phyloP scores from a whole-genome alignment of 2,329 filamentous ascomycete species.

The Fusarium albidum region DNA sequence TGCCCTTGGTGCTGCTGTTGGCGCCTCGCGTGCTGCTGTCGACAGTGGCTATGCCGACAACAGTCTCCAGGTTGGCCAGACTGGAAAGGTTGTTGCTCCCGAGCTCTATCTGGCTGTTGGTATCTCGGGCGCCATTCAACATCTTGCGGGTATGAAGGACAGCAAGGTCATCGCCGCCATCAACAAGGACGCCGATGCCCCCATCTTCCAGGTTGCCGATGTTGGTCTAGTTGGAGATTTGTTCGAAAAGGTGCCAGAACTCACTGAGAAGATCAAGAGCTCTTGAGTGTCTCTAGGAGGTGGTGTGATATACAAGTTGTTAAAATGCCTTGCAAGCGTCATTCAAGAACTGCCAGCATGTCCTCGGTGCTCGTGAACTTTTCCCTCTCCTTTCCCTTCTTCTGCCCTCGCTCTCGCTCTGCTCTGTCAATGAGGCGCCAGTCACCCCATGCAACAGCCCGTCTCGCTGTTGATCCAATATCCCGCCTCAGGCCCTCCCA shows the following conservation, averaged over 20 bases:
- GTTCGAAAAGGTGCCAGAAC: constrained; percentile 93
- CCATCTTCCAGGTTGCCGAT: constrained; percentile 98
- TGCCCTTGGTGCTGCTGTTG: constrained; percentile 91
- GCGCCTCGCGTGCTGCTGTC: constrained; percentile 92
- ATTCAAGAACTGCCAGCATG: constrained; percentile 64
- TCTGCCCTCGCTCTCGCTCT: constrained; percentile 73
- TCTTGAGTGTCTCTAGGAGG: constrained; percentile 42
- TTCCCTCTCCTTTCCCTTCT: constrained; percentile 79
- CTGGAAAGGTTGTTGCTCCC: constrained; percentile 97
- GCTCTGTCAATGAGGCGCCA: constrained; percentile 85
- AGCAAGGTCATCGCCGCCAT: constrained; percentile 99
- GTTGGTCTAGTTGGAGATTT: constrained; percentile 95
- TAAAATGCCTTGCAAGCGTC: constrained; percentile 34
- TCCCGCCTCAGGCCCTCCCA: constrained; percentile 80
- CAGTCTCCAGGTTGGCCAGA: constrained; percentile 97
- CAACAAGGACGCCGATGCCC: constrained; percentile 96
- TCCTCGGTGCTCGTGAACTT: constrained; percentile 67
- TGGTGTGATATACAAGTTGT: constrained; percentile 40
- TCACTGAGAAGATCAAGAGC: constrained; percentile 92
- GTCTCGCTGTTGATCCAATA: constrained; percentile 60
- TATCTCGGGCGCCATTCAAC: constrained; percentile 97
- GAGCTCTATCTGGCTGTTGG: constrained; percentile 95
- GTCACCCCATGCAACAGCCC: constrained; percentile 80
- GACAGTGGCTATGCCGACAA: constrained; percentile 99
- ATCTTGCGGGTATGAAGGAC: constrained; percentile 99